phyloP scores from a whole-genome alignment of 352 stramenopile species.

The Pseudoperonospora humuli region DNA sequence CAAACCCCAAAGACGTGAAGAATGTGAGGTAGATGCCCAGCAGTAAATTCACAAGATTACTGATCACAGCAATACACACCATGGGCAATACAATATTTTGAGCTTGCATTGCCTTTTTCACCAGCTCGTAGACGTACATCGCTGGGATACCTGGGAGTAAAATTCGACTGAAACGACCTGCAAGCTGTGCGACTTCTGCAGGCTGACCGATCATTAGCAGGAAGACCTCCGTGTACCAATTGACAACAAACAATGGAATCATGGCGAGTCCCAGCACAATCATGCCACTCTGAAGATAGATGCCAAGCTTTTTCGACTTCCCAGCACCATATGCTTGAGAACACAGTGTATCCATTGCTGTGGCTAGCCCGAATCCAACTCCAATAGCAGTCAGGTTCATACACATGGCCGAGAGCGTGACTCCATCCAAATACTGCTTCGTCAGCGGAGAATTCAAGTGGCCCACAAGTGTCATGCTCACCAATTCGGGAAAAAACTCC shows the following conservation, averaged over 20 bases:
- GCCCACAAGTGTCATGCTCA: constrained; percentile 60
- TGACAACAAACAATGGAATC: constrained; percentile 57
- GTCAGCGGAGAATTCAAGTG: constrained; percentile 59
- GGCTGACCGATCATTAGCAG: constrained; percentile 62
- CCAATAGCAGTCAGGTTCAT: constrained; percentile 78
- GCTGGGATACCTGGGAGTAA: constrained; percentile 1
- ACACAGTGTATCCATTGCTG: constrained; percentile 85
- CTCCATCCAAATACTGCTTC: constrained; percentile 67
- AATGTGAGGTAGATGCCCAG: constrained; percentile 51
- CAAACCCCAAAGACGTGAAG: constrained; percentile 62
- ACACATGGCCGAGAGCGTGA: constrained; percentile 64
- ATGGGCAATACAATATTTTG: constrained; percentile 24
- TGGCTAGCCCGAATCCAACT: constrained; percentile 70
- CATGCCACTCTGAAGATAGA: constrained; percentile 77
- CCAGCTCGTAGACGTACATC: not conserved
- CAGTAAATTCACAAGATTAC: constrained; percentile 27
- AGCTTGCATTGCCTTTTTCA: constrained; percentile 26
- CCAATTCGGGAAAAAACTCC: constrained; percentile 59
- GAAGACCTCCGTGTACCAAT: constrained; percentile 65
- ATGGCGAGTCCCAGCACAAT: constrained; percentile 53
- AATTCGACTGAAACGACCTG: constrained; percentile 55
- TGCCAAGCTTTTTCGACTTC: constrained; percentile 61
- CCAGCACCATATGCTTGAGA: constrained; percentile 76
- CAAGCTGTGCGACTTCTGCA: constrained; percentile 44
- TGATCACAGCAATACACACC: constrained; percentile 67